phyloP scores from a whole-genome alignment of 2,329 filamentous ascomycete genomes.

The Elsinoe arachidis region DNA sequence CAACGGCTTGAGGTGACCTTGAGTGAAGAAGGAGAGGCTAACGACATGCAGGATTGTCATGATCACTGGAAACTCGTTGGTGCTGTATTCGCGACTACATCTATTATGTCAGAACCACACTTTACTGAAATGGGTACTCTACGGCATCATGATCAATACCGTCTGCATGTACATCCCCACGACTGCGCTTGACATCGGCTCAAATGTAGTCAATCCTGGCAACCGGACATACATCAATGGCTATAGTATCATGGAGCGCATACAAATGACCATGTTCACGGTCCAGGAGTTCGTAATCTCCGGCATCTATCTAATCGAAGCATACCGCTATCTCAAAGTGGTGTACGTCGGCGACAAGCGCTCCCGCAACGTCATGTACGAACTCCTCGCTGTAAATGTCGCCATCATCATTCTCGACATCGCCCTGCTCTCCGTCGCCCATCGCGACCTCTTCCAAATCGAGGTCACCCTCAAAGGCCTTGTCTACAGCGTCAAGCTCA shows the following conservation, averaged over 20 bases:
- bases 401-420: slow-evolving; percentile 32
- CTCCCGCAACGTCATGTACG: slow-evolving; percentile 26
- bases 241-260: slow-evolving; percentile 38
- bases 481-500: slow-evolving; percentile 23
- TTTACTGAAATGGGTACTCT: slow-evolving; percentile 42
- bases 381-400: slow-evolving; percentile 31
- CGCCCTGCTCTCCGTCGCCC: slow-evolving; percentile 28
- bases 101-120: slow-evolving; percentile 43
- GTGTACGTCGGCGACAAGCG: slow-evolving; percentile 12
- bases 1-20: background rate
- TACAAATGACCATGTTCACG: slow-evolving; percentile 37
- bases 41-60: slow-evolving; percentile 29
- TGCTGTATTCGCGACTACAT: slow-evolving; percentile 55
- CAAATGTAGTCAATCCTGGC: slow-evolving; percentile 31
- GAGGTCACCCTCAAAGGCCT: slow-evolving; percentile 32
- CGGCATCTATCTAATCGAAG: slow-evolving; percentile 24
- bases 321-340: slow-evolving; percentile 14
- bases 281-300: slow-evolving; percentile 31
- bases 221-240: slow-evolving; percentile 24
- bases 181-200: slow-evolving; percentile 47
- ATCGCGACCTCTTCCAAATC: slow-evolving; percentile 25
- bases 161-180: slow-evolving; percentile 47
- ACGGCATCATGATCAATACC: slow-evolving; percentile 50
- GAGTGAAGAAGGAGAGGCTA: background rate
- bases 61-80: slow-evolving; percentile 54